Percentiles rank a stretch among this genome's conserved stretches.
phyloP scores from a whole-genome alignment of 495 filamentous ascomycete species.

The Neurospora sp. region DNA sequence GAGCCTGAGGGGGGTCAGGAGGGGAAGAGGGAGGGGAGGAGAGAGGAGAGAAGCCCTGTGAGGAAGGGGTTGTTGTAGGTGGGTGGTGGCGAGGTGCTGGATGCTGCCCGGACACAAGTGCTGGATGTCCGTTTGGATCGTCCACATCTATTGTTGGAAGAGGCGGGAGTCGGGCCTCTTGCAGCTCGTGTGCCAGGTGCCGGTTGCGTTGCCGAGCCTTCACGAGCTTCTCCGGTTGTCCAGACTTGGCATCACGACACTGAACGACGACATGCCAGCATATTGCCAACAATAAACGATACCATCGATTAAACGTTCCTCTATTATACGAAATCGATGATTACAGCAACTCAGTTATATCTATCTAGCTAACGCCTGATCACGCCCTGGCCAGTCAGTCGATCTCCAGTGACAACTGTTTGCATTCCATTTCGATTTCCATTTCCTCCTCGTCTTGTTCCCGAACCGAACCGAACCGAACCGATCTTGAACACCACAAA shows the following conservation, averaged over 20 bases:
- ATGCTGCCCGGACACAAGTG: too few species aligned
- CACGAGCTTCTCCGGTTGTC: not conserved
- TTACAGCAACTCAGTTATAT: not conserved
- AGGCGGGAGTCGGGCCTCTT: not conserved
- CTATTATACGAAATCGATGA: not conserved
- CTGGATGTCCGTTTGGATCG: not conserved
- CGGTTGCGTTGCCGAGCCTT: not conserved
- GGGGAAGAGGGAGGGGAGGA: not conserved
- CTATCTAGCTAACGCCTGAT: not conserved
- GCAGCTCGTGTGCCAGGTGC: not conserved
- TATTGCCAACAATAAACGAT: not conserved
- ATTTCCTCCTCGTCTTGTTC: not conserved
- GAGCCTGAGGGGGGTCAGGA: not conserved
- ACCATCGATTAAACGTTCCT: not conserved
- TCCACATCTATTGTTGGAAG: not conserved
- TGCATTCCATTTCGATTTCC: not conserved
- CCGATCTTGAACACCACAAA: not conserved
- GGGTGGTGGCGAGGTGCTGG: not conserved
- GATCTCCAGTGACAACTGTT: not conserved
- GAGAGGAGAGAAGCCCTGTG: too few species aligned
- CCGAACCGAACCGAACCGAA: not conserved
- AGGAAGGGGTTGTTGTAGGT: too few species aligned
- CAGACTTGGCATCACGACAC: not conserved
- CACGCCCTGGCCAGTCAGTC: too few species aligned
- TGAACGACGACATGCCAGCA: not conserved